A percentile compares a stretch with the other conserved stretches of the same genome.
These are phyloP conservation scores for Zymoseptoria passerinii DNA, from an alignment of 2,329 filamentous ascomycete species.

Conservation along the genomic window DNA sequence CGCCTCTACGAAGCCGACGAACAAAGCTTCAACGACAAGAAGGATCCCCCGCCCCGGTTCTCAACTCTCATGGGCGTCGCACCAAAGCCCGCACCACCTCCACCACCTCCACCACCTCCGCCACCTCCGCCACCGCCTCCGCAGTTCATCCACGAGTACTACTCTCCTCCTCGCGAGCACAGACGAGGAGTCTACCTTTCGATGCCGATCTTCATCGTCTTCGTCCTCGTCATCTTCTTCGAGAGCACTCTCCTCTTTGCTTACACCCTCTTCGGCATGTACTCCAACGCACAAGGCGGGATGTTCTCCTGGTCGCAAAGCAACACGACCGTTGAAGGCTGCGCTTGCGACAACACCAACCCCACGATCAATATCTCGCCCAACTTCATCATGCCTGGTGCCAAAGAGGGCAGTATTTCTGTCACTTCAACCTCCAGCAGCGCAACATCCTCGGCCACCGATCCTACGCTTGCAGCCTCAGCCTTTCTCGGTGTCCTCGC, in stretches of 20 bases:
- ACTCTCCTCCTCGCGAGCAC: slow-evolving; percentile 16
- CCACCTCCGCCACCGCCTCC: slow-evolving; percentile 10
- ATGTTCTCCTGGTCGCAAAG: slow-evolving; percentile 20
- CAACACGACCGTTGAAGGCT: slow-evolving; percentile 6
- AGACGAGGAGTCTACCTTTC: slow-evolving; percentile 28
- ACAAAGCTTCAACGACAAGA: slow-evolving; percentile 21
- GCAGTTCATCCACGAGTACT: slow-evolving; percentile 20
- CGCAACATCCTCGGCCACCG: slow-evolving; percentile 2
- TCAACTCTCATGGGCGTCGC: slow-evolving; percentile 24
- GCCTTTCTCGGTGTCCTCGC: slow-evolving; percentile 15
- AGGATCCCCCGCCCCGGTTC: slow-evolving; percentile 25
- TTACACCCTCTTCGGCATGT: slow-evolving; percentile 32
- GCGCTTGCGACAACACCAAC: slow-evolving; percentile 13
- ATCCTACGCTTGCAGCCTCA: slow-evolving; percentile 12
- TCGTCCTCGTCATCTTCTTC: slow-evolving; percentile 27
- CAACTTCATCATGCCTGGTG: slow-evolving; percentile 25
- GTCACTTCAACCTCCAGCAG: slow-evolving; percentile 3
- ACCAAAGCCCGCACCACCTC: slow-evolving; percentile 1
- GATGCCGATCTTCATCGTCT: slow-evolving; percentile 26
- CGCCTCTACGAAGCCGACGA: slow-evolving; percentile 10
- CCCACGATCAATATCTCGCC: slow-evolving; percentile 28
- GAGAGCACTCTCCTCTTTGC: slow-evolving; percentile 31
- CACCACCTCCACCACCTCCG: slow-evolving; percentile 12
- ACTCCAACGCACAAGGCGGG: slow-evolving; percentile 26
- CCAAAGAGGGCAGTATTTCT: background rate